Conservation (phyloP, 257 asterid genomes). For the Nicotiana tabacum region DNA sequence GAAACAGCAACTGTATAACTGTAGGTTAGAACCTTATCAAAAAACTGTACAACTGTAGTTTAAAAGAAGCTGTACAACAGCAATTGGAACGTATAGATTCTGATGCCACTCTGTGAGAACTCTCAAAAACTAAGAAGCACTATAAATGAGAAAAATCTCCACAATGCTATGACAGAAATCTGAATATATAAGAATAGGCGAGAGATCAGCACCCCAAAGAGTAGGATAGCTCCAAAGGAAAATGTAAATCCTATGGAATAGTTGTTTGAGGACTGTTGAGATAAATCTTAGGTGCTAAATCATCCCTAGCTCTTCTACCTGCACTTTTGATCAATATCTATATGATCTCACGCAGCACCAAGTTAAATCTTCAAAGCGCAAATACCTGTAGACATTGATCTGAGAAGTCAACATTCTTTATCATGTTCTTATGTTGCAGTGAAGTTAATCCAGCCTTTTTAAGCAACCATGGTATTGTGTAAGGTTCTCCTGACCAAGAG, state of each 20-base stretch:
- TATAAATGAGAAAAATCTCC: not conserved
- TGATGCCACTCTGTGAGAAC: not conserved
- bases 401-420: slow-evolving; percentile 60
- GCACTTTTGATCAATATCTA: not conserved
- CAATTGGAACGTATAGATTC: not conserved
- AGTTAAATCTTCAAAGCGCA: not conserved
- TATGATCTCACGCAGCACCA: not conserved
- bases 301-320: not conserved
- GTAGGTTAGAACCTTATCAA: too few species aligned
- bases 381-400: slow-evolving; percentile 64
- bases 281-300: not conserved
- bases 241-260: not conserved
- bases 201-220: not conserved
- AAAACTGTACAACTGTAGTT: not conserved
- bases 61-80: not conserved
- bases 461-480: slow-evolving; percentile 69
- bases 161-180: too few species aligned
- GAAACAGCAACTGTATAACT: not conserved
- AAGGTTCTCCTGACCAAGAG: slow-evolving; percentile 86
- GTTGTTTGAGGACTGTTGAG: not conserved
- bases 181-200: not conserved
- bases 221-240: not conserved
- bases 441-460: slow-evolving; percentile 67
- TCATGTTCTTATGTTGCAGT: slow-evolving; percentile 58
- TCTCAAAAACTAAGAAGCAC: not conserved